These are phyloP conservation scores for Glebionis coronaria DNA, from an alignment of 129 eudicot genomes.

Conservation along the genomic window DNA sequence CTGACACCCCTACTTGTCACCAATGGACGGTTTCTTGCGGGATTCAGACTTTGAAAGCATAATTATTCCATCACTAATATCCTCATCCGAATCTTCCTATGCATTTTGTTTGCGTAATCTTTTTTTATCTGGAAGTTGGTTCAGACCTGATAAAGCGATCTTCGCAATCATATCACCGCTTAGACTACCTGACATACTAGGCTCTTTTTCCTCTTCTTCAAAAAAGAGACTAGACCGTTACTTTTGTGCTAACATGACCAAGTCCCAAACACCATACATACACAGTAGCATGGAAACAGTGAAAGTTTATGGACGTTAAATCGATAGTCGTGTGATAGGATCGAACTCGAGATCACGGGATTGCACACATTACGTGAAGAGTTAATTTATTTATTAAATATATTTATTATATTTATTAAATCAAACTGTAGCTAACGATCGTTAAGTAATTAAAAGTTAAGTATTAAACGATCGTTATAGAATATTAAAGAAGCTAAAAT, in stretches of 20 bases:
- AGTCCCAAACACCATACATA: slow-evolving; percentile 93
- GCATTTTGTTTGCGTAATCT: slow-evolving; percentile 56
- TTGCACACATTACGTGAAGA: too few species aligned
- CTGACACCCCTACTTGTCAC: too few species aligned
- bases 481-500: too few species aligned
- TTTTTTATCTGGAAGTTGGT: slow-evolving; percentile 59
- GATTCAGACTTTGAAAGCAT: slow-evolving; percentile 46
- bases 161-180: slow-evolving; percentile 84
- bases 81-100: slow-evolving; percentile 55
- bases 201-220: slow-evolving; percentile 78
- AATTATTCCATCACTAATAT: slow-evolving; percentile 35
- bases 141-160: slow-evolving; percentile 54
- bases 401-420: too few species aligned
- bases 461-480: too few species aligned
- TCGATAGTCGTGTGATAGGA: too few species aligned
- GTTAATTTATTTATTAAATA: too few species aligned
- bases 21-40: slow-evolving; percentile 47
- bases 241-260: slow-evolving; percentile 41
- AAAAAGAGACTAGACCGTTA: slow-evolving; percentile 65
- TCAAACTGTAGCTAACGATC: too few species aligned
- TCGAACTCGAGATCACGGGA: too few species aligned
- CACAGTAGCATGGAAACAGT: too few species aligned
- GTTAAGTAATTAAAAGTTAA: too few species aligned
- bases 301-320: too few species aligned
- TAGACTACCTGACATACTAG: slow-evolving; percentile 68